phyloP scores from a whole-genome alignment of 2,329 filamentous ascomycete species.

The Fusarium guadeloupense region DNA sequence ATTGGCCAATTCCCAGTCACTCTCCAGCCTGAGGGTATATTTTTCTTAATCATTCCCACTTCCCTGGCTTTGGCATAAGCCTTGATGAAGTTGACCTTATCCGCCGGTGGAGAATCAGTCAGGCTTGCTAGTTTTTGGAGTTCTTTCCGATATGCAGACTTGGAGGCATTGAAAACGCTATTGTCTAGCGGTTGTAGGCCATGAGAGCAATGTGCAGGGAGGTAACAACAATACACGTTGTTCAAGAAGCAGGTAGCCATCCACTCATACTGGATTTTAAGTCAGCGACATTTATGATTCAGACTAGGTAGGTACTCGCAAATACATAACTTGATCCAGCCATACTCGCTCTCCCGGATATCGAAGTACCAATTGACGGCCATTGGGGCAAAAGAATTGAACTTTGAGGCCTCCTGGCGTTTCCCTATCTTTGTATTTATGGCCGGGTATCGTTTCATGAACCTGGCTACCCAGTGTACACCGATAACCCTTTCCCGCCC shows the following conservation, averaged over 20 bases:
- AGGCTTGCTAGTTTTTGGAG: not conserved
- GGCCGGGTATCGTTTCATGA: not conserved
- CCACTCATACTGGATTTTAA: not conserved
- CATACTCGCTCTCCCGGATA: constrained; percentile 1
- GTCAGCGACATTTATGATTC: no score
- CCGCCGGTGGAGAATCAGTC: constrained; percentile 10
- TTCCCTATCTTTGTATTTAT: constrained; percentile 4
- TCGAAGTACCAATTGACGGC: constrained; percentile 15
- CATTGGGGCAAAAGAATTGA: constrained; percentile 8
- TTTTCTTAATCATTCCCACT: constrained; percentile 15
- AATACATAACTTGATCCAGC: constrained; percentile 12
- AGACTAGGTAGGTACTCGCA: not conserved
- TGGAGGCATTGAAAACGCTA: not conserved
- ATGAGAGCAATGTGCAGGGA: not conserved
- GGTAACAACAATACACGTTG: not conserved
- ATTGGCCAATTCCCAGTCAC: constrained; percentile 21
- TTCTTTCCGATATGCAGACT: not conserved
- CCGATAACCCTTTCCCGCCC: no score
- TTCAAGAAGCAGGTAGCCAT: not conserved
- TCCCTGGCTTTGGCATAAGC: constrained; percentile 14
- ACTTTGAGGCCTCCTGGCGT: constrained; percentile 1
- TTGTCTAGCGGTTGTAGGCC: not conserved
- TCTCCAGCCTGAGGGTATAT: constrained; percentile 20
- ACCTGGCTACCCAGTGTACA: no score
- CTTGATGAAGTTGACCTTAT: constrained; percentile 20